Evolutionary conservation across 331 rosid species (phyloP).

Genomic region (Quercus lobata): DNA sequence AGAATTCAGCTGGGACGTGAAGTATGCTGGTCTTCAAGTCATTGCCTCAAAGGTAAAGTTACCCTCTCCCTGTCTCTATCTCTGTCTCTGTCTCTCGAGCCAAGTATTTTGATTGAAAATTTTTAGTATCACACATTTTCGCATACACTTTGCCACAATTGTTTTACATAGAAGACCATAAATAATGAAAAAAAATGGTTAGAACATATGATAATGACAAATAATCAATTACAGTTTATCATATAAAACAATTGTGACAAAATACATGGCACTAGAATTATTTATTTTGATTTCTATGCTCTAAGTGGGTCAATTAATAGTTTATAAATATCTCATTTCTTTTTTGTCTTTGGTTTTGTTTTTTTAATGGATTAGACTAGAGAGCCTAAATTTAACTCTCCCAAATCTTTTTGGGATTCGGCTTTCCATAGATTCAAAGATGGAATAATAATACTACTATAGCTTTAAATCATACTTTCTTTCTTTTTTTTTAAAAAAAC

Average conservation of each 20-base stretch:
- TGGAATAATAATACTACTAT: constrained; percentile 9
- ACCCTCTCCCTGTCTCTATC: neutral
- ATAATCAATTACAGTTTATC: fast-evolving
- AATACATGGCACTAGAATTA: too few species aligned
- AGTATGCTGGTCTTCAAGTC: constrained; percentile 90
- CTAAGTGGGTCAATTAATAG: neutral
- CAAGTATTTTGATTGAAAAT: neutral
- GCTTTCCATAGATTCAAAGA: constrained; percentile 35
- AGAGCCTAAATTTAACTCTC: neutral
- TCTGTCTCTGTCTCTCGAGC: neutral
- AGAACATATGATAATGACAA: too few species aligned
- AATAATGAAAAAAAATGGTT: too few species aligned
- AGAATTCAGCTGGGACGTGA: constrained; percentile 98
- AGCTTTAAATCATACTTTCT: neutral
- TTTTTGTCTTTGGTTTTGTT: neutral
- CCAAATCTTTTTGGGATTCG: constrained; percentile 20
- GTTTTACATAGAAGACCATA: too few species aligned
- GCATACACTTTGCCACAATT: too few species aligned
- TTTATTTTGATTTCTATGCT: neutral
- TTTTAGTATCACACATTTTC: too few species aligned
- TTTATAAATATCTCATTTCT: neutral
- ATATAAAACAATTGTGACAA: fast-evolving
- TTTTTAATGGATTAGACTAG: too few species aligned
- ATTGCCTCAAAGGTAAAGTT: constrained; percentile 71
- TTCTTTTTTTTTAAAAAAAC: neutral